These are phyloP conservation scores for Aspergillus bertholletiae DNA, from an alignment of 495 filamentous ascomycete species.

Conservation along the genomic window DNA sequence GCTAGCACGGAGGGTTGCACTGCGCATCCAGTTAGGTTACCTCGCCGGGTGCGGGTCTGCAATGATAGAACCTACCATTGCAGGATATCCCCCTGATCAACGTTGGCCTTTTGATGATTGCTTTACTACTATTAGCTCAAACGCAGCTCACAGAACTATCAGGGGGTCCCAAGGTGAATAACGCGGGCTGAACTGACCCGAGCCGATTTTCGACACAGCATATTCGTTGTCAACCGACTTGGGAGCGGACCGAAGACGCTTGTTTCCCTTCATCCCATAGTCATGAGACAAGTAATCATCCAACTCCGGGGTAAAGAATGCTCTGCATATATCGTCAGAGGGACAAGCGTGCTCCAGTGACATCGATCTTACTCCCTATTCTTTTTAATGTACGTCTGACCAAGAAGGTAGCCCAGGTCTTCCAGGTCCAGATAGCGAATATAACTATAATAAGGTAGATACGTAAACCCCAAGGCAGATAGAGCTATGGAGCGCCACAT, in stretches of 20 bases:
- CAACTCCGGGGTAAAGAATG: conserved; percentile 51
- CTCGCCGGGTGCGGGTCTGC: background rate
- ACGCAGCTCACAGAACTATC: background rate
- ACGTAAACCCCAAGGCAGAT: conserved; percentile 60
- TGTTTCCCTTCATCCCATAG: conserved; percentile 18
- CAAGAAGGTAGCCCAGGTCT: conserved; percentile 56
- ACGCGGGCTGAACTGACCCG: conserved; percentile 7
- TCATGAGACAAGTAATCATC: conserved; percentile 23
- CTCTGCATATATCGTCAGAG: conserved; percentile 19
- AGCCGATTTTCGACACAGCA: conserved; percentile 17
- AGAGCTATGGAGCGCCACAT: conserved; percentile 69
- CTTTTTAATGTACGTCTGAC: conserved; percentile 43
- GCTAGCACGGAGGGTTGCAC: conserved; percentile 36
- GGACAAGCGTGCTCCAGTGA: background rate
- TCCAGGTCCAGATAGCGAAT: conserved; percentile 59
- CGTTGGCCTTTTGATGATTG: conserved; percentile 45
- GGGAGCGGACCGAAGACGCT: conserved; percentile 20
- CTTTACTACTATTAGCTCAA: conserved; percentile 22
- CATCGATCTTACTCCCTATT: conserved; percentile 28
- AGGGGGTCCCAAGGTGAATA: background rate
- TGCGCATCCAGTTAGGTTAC: conserved; percentile 16
- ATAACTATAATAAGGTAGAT: conserved; percentile 68
- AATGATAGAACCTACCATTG: conserved; percentile 31
- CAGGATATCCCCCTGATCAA: conserved; percentile 51
- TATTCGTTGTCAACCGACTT: conserved; percentile 12